Conservation (phyloP, 768 basidiomycete species). For the Termitomyces titanicus region DNA sequence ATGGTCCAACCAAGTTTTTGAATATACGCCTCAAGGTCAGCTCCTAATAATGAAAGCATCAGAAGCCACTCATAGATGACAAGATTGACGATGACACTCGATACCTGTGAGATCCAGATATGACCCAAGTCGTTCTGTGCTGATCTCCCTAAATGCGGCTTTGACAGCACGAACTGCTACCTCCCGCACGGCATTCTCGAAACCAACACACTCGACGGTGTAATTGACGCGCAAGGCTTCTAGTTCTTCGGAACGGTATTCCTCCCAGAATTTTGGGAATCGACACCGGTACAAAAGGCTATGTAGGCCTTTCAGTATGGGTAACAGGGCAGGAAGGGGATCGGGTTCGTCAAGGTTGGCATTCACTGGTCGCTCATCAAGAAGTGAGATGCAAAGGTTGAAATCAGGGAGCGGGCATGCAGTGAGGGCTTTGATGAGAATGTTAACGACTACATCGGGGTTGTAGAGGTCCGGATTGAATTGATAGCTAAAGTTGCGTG, state of each 20-base stretch:
- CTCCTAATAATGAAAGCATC: constrained; percentile 31
- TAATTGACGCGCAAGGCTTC: constrained; percentile 81
- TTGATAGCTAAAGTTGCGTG: constrained; percentile 66
- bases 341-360: constrained; percentile 72
- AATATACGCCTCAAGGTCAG: constrained; percentile 57
- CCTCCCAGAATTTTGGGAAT: constrained; percentile 83
- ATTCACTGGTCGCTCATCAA: constrained; percentile 66
- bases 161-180: constrained; percentile 76
- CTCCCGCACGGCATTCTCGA: constrained; percentile 78
- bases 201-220: constrained; percentile 78
- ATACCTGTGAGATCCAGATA: constrained; percentile 69
- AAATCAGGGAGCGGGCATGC: constrained; percentile 89
- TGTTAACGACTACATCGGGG: constrained; percentile 89
- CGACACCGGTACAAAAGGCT: constrained; percentile 77
- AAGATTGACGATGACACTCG: background rate
- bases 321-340: constrained; percentile 69
- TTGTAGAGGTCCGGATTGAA: constrained; percentile 94
- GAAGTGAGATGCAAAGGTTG: constrained; percentile 89
- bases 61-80: background rate
- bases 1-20: constrained; percentile 64
- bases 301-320: constrained; percentile 63
- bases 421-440: constrained; percentile 88
- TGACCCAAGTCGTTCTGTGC: constrained; percentile 58
- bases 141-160: constrained; percentile 75
- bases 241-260: constrained; percentile 67